Evolutionary conservation across 2,329 filamentous ascomycete species (phyloP), one percentile per base, ranked within the genome.

Genomic region (Annulohypoxylon truncatum): DNA sequence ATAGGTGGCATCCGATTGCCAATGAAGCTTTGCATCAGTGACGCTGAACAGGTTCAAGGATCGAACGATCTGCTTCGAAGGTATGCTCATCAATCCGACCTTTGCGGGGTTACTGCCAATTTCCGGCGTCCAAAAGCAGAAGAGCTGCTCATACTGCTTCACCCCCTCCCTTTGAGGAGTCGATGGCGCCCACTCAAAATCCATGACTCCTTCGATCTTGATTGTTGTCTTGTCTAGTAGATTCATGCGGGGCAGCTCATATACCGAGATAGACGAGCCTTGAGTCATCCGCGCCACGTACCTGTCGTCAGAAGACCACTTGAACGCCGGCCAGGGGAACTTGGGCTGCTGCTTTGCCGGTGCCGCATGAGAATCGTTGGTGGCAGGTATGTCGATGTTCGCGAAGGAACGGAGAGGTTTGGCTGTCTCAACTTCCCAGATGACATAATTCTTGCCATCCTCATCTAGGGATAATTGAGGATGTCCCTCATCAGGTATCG

Each of bases 111-210:
- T 98, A 85, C 93, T 97, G 77, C 94, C 95, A 69, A 98, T 93
- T 81, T 99, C 96, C 51, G 96, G 96, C 20, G 96, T 98, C 96
- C 96, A 99, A 89, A 94, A 99, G 84, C 92, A 97, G 81, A 99
- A 90, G 4, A 99, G 88, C 79, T 98, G 96, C 83, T 99, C 96
- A 79, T 97, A 96, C 4, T 84, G 88, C 86, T 96, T 97, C 81
- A 96, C 81, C 57, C 93, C 90, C 1, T 97, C 94, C 66, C 95
- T 90, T 77, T 89, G 89, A 9, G 92, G 89, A 10, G 89, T 92
- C 15, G 93, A 89, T 13, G 96, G 96, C 0, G 94, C 93, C 96
- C 96, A 99, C 79, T 99, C 96, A 77, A 99, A 99, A 81, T 99
- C 96, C 84, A 95, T 90, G 48, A 98, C 92, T 59, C 95, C 95